Evolutionary conservation across 2,329 filamentous ascomycete genomes (phyloP), one percentile per base, ranked within the genome.

Genomic region (Neodidymelliopsis sp.): DNA sequence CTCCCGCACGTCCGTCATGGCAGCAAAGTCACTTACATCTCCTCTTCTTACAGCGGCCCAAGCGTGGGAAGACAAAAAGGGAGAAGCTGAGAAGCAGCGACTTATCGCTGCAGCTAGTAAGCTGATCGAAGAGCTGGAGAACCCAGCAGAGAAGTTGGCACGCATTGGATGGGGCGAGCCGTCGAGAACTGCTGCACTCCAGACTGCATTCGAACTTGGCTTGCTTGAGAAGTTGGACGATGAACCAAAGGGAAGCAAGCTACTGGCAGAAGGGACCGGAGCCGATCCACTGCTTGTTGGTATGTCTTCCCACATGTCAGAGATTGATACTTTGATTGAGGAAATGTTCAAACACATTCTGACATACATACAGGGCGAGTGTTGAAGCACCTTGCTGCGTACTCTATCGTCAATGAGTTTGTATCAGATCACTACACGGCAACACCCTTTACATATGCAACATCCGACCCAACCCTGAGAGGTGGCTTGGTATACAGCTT

Each of bases 101-200:
- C 18, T 36, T 13, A 53, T 59, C 13, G 38, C 28, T 13, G 28
- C 29, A 15, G 38, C 38, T 6, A 33, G 11, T 12, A 41, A 41
- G 29, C 20, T 27, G 6, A 18, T 41, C n/a, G 22, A 25, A 6
- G 20, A 31, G 11, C 22, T 33, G 15, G 38, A 41, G 10, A 33
- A 19, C 9, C 38, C 38, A n/a, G 38, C 28, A 12, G 28, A 41
- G n/a, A 33, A 19, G 22, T 15, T 41, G 28, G 38, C 38, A 31
- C 38, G 38, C 19, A 33, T 41, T 25, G 38, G 20, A 12, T 41
- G 13, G 20, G 37, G 37, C 25, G 37, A 40, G 10, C 38, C 38
- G 4, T 31, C 38, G 6, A 31, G 38, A 23, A 41, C 38, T 24
- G 38, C 38, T 30, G 38, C 38, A 11, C 38, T 41, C 11, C 38